Evolutionary conservation across 441 rosid species (phyloP).

Genomic region (Bocquillonia castaneifolia): DNA sequence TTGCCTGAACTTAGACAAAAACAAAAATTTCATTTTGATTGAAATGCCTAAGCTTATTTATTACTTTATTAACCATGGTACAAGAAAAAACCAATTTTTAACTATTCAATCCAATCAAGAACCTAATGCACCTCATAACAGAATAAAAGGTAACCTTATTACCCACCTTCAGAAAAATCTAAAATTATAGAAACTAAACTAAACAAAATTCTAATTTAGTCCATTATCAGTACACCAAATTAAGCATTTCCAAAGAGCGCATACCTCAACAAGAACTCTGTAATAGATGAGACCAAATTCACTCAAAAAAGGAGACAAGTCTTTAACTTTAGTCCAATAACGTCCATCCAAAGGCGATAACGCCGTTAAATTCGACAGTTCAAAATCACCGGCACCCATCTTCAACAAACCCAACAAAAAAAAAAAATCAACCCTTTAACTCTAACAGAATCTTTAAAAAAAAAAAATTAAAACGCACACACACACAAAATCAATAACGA

Average conservation of each 20-base stretch:
- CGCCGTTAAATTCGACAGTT: constrained; percentile 72
- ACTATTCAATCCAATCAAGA: too few relatives aligned
- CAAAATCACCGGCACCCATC: constrained; percentile 45
- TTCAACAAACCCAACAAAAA: constrained; percentile 26
- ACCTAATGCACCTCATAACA: too few relatives aligned
- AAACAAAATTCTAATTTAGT: too few relatives aligned
- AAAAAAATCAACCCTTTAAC: neutral
- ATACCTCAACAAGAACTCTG: constrained; percentile 88
- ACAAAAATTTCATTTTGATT: too few relatives aligned
- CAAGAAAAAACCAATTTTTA: too few relatives aligned
- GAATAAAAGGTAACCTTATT: too few relatives aligned
- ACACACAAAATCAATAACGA: neutral
- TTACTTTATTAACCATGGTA: too few relatives aligned
- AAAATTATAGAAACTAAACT: too few relatives aligned
- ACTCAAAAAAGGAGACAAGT: constrained; percentile 78
- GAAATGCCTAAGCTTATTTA: too few relatives aligned
- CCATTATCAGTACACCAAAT: neutral
- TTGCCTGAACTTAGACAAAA: too few relatives aligned
- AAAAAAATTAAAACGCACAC: neutral
- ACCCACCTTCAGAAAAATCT: too few relatives aligned
- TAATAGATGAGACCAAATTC: constrained; percentile 78
- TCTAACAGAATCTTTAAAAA: neutral
- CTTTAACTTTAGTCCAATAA: constrained; percentile 83
- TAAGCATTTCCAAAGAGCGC: neutral
- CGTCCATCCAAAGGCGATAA: constrained; percentile 91